These are phyloP conservation scores for Nakazawaea holstii DNA, from an alignment of 805 yeast genomes.

Conservation along the genomic window DNA sequence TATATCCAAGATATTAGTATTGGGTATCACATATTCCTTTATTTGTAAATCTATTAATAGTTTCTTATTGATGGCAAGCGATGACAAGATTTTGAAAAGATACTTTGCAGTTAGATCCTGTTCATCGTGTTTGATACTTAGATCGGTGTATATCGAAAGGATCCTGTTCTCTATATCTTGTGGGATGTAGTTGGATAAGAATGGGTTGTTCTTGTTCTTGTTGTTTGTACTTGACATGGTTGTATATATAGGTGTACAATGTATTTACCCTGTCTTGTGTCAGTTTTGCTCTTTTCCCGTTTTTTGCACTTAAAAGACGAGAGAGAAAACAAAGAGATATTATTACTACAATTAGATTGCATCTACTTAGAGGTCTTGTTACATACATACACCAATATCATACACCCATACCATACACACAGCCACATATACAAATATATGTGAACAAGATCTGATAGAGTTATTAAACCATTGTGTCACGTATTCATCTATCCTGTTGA, in stretches of 20 bases:
- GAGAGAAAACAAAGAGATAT: too few relatives aligned
- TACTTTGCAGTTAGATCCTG: slow-evolving; percentile 2
- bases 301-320: too few relatives aligned
- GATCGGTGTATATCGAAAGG: slow-evolving; percentile 4
- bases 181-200: slow-evolving; percentile 1
- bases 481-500: too few relatives aligned
- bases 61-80: neutral
- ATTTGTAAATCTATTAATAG: neutral
- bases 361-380: too few relatives aligned
- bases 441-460: too few relatives aligned
- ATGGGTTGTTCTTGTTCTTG: neutral
- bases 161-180: slow-evolving; percentile 1
- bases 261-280: too few relatives aligned
- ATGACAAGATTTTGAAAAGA: neutral
- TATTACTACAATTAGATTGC: too few relatives aligned
- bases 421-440: too few relatives aligned
- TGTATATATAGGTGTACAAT: too few relatives aligned
- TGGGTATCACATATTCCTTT: neutral
- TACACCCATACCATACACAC: too few relatives aligned
- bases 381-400: too few relatives aligned
- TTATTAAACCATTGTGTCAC: too few relatives aligned
- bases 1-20: slow-evolving; percentile 9
- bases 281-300: neutral
- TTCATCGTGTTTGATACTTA: neutral
- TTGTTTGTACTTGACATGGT: neutral